phyloP scores from a whole-genome alignment of 371 early-diverging fungal genomes.

The Haplosporangium sp. region DNA sequence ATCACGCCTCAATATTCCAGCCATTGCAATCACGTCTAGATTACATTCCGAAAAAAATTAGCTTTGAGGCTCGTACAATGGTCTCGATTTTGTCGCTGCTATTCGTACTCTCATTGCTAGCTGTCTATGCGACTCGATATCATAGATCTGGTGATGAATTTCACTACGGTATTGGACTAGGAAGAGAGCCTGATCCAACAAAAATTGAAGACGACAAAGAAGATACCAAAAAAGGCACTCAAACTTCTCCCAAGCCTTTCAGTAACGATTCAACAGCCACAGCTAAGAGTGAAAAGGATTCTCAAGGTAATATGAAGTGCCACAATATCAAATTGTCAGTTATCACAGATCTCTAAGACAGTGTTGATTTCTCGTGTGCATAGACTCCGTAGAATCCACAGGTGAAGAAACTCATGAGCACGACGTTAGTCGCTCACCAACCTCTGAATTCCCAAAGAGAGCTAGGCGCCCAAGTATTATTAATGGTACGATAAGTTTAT shows the following conservation, averaged over 20 bases:
- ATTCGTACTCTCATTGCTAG: conserved; percentile 3
- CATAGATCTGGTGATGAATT: background rate
- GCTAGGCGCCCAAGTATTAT: background rate
- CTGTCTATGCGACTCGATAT: background rate
- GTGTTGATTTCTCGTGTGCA: background rate
- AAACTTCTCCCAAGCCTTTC: background rate
- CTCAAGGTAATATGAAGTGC: background rate
- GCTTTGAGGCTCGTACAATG: conserved; percentile 21
- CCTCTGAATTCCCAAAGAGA: background rate
- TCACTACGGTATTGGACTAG: conserved; percentile 1
- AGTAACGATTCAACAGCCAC: background rate
- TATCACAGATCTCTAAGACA: background rate
- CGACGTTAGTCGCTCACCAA: background rate
- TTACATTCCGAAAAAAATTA: background rate
- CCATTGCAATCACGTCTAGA: conserved; percentile 11
- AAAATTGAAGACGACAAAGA: background rate
- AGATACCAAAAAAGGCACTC: background rate
- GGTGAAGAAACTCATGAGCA: background rate
- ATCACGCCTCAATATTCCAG: background rate
- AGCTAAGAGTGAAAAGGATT: no score
- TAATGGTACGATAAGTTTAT: background rate
- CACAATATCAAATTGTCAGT: background rate
- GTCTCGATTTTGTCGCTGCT: conserved; percentile 12
- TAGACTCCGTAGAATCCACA: background rate
- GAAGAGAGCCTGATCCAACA: background rate